Evolutionary conservation across 2,329 filamentous ascomycete species (phyloP), one percentile per base, ranked within the genome.

Genomic region (Pseudocercospora crystallina): DNA sequence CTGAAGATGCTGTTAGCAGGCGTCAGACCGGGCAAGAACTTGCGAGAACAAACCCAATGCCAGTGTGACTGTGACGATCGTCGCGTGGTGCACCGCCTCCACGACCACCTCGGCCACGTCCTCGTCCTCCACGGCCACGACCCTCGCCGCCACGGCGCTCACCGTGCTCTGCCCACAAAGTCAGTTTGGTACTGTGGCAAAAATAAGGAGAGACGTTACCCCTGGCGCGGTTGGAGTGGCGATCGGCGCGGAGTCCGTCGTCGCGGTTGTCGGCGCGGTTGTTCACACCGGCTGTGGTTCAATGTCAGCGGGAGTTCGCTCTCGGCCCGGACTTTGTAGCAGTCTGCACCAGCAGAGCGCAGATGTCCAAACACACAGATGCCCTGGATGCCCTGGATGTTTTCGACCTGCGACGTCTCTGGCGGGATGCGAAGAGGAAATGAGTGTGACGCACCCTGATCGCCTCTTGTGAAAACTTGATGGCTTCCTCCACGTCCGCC

Each of bases 191-290:
- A 17, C 10, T 14, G 4, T 12, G 8, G 31, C 32, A 31, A 26
- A 5, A 43, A 9, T 32, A 45, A 42, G 50, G 52, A 58, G 61
- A 58, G 41, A 34, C 5, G 26, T 43, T 64, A 69, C 70, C 71
- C 56, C 65, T 65, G 43, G 67, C 57, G 49, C 67, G 66, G 59
- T 71, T 64, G 48, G 68, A 56, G 56, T 71, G 70, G 55, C 71
- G 69, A 57, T 82, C 75, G 59, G 76, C 64, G 57, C 73, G 73
- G 52, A 70, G 76, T 58, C 81, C 75, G 72, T 92, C 89, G 54
- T 91, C 89, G 54, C 83, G 86, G 63, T 86, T 78, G n/a, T 46
- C 88, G 72, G 79, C 80, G 66, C 90, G 89, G 83, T 96, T 96
- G 80, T 82, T 86, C 68, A 82, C 80, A 64, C 90, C 91, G 70